These are phyloP conservation scores for Cyberlindnera nakhonratchasimensis DNA, from an alignment of 805 yeast species.

Conservation along the genomic window DNA sequence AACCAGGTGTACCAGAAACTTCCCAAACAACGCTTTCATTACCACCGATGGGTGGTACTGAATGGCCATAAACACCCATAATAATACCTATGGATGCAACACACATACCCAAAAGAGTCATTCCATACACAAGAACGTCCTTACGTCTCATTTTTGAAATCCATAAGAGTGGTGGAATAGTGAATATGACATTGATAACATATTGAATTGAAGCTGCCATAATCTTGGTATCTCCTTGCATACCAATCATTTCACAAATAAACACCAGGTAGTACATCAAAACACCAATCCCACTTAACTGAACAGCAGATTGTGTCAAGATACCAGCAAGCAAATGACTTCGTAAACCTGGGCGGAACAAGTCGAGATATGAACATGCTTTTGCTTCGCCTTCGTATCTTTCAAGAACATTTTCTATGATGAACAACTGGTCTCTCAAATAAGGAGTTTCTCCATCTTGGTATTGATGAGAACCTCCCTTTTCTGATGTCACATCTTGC, in stretches of 20 bases:
- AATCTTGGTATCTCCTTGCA: conserved; percentile 33
- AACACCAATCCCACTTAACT: conserved; percentile 42
- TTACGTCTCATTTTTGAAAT: conserved; percentile 45
- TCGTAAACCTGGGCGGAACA: conserved; percentile 34
- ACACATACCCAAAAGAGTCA: conserved; percentile 34
- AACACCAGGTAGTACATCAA: conserved; percentile 43
- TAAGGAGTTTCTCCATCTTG: too few relatives aligned
- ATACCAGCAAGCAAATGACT: conserved; percentile 38
- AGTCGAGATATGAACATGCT: conserved; percentile 29
- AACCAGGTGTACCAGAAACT: conserved; percentile 38
- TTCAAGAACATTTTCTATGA: conserved; percentile 24
- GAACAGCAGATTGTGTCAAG: conserved; percentile 39
- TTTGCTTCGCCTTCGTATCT: conserved; percentile 26
- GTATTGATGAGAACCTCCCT: too few relatives aligned
- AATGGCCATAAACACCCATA: conserved; percentile 36
- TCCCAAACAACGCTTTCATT: conserved; percentile 36
- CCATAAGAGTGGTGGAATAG: conserved; percentile 41
- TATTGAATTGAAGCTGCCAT: conserved; percentile 39
- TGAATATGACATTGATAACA: conserved; percentile 38
- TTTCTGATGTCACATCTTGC: neutral
- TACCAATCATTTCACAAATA: conserved; percentile 47
- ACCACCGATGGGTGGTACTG: conserved; percentile 30
- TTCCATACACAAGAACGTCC: conserved; percentile 44
- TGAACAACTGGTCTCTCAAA: conserved; percentile 14
- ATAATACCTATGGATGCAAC: conserved; percentile 35